phyloP scores from a whole-genome alignment of 1,284 basidiomycete species.

The Cutaneotrichosporon cavernicola region DNA sequence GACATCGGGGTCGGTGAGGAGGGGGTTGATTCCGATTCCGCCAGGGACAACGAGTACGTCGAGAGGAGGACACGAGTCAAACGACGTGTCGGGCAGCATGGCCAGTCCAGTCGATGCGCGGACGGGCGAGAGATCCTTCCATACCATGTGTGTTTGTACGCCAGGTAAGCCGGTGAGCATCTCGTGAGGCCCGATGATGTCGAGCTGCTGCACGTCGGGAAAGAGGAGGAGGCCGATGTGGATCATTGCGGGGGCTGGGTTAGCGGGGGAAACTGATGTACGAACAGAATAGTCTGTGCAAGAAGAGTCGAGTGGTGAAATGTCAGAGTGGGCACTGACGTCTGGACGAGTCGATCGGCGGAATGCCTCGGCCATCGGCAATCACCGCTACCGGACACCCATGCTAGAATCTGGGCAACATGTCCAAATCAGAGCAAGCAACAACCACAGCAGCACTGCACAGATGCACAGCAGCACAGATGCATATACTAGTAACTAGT shows the following conservation, averaged over 20 bases:
- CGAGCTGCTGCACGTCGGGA: constrained; percentile 17
- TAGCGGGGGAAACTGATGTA: too few relatives aligned
- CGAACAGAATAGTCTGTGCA: too few relatives aligned
- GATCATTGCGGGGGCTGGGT: background rate
- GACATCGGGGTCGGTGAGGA: background rate
- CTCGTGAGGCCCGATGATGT: constrained; percentile 20
- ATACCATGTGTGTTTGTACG: constrained; percentile 7
- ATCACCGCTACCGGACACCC: too few relatives aligned
- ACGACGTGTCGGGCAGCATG: background rate
- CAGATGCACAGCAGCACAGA: background rate
- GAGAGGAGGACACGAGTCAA: constrained; percentile 3
- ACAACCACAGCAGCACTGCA: too few relatives aligned
- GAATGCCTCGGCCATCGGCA: too few relatives aligned
- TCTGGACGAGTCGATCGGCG: too few relatives aligned
- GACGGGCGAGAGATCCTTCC: background rate
- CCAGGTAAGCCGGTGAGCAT: constrained; percentile 8
- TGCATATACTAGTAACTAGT: constrained; percentile 8
- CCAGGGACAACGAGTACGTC: constrained; percentile 17
- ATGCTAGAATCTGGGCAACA: too few relatives aligned
- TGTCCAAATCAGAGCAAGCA: too few relatives aligned
- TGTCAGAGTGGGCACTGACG: too few relatives aligned
- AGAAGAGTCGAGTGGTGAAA: too few relatives aligned
- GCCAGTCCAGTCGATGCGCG: background rate
- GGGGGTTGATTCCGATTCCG: constrained; percentile 6
- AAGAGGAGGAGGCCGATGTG: constrained; percentile 16